These are phyloP conservation scores for Salix suchowensis DNA, from an alignment of 345 rosid genomes.

Conservation along the genomic window DNA sequence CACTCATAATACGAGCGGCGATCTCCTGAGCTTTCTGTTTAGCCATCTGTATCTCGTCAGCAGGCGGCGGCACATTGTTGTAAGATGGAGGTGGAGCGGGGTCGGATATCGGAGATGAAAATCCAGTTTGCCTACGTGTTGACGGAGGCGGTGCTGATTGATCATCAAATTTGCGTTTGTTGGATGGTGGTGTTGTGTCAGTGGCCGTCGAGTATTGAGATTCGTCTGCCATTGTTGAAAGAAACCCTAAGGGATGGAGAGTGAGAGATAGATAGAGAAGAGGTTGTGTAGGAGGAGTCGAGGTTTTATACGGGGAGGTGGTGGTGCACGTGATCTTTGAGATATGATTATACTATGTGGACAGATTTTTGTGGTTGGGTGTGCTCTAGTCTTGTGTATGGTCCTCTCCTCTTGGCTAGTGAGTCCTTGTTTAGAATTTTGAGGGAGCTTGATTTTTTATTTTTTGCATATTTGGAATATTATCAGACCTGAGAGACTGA, in stretches of 20 bases:
- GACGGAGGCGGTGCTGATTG: slow-evolving; percentile 49
- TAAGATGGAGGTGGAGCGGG: slow-evolving; percentile 44
- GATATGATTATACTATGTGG: not conserved
- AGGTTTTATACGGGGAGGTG: slow-evolving; percentile 3
- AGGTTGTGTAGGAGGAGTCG: not conserved
- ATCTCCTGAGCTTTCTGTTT: slow-evolving; percentile 89
- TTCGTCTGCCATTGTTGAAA: slow-evolving; percentile 75
- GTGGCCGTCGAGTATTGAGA: slow-evolving; percentile 62
- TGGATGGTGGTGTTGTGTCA: slow-evolving; percentile 32
- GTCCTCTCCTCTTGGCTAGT: too few species aligned
- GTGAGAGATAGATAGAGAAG: not conserved
- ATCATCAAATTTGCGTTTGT: slow-evolving; percentile 93
- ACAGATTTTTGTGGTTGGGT: not conserved
- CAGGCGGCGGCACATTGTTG: slow-evolving; percentile 75
- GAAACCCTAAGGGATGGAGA: slow-evolving; percentile 7
- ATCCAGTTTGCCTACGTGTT: slow-evolving; percentile 70
- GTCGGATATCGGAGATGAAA: slow-evolving; percentile 63
- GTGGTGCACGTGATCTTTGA: not conserved
- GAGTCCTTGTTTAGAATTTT: not conserved
- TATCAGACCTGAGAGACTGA: too few species aligned
- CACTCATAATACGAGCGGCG: slow-evolving; percentile 72
- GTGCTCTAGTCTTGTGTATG: too few species aligned
- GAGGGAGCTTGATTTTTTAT: not conserved
- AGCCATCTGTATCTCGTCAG: slow-evolving; percentile 76
- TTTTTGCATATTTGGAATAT: not conserved